Conservation (phyloP, 2,329 filamentous ascomycete species). For the Talaromyces sp. region DNA sequence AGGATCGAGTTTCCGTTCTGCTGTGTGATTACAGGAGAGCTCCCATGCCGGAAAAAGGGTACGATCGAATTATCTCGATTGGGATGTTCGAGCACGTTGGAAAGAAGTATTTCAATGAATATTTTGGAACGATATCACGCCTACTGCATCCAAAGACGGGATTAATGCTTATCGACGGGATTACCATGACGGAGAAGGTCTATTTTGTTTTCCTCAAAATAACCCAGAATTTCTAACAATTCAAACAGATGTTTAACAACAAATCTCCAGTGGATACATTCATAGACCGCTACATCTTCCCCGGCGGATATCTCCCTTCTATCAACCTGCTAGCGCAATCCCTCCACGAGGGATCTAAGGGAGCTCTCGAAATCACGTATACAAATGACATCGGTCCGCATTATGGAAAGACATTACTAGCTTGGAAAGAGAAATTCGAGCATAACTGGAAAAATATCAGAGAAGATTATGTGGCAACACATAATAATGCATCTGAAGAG, state of each 20-base stretch:
- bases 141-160: slow-evolving; percentile 59
- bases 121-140: slow-evolving; percentile 61
- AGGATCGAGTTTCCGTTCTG: slow-evolving; percentile 58
- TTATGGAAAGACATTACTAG: slow-evolving; percentile 63
- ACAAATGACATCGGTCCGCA: slow-evolving; percentile 71
- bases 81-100: slow-evolving; percentile 77
- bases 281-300: slow-evolving; percentile 74
- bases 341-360: slow-evolving; percentile 57
- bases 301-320: slow-evolving; percentile 66
- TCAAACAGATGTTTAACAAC: slow-evolving; percentile 50
- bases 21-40: slow-evolving; percentile 66
- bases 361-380: slow-evolving; percentile 61
- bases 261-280: slow-evolving; percentile 67
- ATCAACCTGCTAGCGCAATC: slow-evolving; percentile 54
- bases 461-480: slow-evolving; percentile 55
- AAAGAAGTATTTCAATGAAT: slow-evolving; percentile 61
- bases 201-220: neutral
- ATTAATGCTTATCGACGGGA: slow-evolving; percentile 71
- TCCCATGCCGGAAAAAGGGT: slow-evolving; percentile 48
- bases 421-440: slow-evolving; percentile 66
- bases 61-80: slow-evolving; percentile 69
- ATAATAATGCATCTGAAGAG: slow-evolving; percentile 56
- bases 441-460: slow-evolving; percentile 60
- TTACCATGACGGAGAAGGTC: slow-evolving; percentile 66
- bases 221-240: neutral